Percentiles rank a stretch among this genome's conserved stretches.
Conservation (phyloP, 2,329 filamentous ascomycete genomes). For the Neoascochyta sp. region DNA sequence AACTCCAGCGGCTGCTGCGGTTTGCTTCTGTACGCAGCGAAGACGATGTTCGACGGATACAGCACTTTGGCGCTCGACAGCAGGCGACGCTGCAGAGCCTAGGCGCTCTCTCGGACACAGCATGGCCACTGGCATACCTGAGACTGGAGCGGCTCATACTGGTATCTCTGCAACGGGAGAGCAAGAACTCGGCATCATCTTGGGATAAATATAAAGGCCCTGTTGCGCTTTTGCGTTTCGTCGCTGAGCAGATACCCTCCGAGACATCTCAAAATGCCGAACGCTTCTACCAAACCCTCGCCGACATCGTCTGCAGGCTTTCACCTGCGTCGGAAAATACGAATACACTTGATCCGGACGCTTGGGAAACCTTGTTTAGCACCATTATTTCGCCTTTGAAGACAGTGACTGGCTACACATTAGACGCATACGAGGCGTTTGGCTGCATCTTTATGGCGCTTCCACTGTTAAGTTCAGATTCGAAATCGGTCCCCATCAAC, state of each 20-base stretch:
- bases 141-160: conserved; percentile 41
- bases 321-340: conserved; percentile 1
- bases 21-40: conserved; percentile 41
- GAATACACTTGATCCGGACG: conserved; percentile 1
- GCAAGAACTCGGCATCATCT: conserved; percentile 7
- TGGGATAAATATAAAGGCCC: conserved; percentile 12
- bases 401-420: conserved; percentile 32
- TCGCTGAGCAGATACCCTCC: conserved; percentile 31
- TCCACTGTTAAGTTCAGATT: conserved; percentile 32
- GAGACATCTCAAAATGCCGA: conserved; percentile 32
- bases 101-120: conserved; percentile 18
- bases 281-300: conserved; percentile 34
- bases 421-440: conserved; percentile 40
- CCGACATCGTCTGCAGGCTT: conserved; percentile 18
- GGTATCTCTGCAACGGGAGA: conserved; percentile 26
- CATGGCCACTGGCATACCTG: conserved; percentile 44
- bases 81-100: conserved; percentile 26
- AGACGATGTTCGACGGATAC: conserved; percentile 41
- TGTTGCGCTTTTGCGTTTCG: conserved; percentile 24
- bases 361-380: conserved; percentile 15
- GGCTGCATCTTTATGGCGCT: conserved; percentile 44
- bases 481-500: conserved; percentile 16
- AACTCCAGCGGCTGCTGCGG: conserved; percentile 43
- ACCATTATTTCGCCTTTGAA: conserved; percentile 30
- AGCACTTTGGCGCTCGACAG: conserved; percentile 40